Conservation (phyloP, 2,329 filamentous ascomycete genomes). For the Arthrobotrys megalospora region DNA sequence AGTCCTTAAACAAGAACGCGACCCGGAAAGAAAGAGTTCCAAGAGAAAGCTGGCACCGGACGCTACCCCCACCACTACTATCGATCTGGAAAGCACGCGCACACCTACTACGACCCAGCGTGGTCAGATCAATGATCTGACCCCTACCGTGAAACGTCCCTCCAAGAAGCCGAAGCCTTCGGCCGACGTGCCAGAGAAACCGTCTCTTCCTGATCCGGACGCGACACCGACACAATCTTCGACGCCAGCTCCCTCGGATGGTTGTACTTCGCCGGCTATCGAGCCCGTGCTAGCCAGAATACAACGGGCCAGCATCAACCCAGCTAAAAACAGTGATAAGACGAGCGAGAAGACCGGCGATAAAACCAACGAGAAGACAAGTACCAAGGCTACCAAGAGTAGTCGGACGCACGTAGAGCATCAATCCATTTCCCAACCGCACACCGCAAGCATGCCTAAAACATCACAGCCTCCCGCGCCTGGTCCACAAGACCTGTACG, state of each 20-base stretch:
- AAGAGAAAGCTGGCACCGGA: slow-evolving; percentile 13
- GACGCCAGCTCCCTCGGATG: not conserved
- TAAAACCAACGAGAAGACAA: not conserved
- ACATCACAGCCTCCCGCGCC: not conserved
- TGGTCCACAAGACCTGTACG: not conserved
- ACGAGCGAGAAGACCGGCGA: not conserved
- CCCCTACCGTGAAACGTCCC: slow-evolving; percentile 12
- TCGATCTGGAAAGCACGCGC: not conserved
- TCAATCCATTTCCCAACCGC: not conserved
- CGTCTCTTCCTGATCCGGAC: not conserved
- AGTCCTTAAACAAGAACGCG: not conserved
- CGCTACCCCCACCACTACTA: slow-evolving; percentile 8
- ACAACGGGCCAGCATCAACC: slow-evolving; percentile 1
- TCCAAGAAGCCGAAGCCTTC: slow-evolving; percentile 14
- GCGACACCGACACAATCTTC: not conserved
- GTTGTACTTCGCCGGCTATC: not conserved
- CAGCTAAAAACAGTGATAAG: slow-evolving; percentile 3
- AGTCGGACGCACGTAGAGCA: not conserved
- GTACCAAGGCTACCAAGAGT: not conserved
- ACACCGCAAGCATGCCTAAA: not conserved
- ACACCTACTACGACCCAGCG: slow-evolving; percentile 21
- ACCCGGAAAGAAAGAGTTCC: not conserved
- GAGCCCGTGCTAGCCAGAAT: slow-evolving; percentile 9
- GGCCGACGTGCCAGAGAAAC: not conserved
- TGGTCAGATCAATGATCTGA: slow-evolving; percentile 17